Evolutionary conservation across 129 eudicot genomes (phyloP), one percentile per base, ranked within the genome.

Genomic region (Flaveria linearis): DNA sequence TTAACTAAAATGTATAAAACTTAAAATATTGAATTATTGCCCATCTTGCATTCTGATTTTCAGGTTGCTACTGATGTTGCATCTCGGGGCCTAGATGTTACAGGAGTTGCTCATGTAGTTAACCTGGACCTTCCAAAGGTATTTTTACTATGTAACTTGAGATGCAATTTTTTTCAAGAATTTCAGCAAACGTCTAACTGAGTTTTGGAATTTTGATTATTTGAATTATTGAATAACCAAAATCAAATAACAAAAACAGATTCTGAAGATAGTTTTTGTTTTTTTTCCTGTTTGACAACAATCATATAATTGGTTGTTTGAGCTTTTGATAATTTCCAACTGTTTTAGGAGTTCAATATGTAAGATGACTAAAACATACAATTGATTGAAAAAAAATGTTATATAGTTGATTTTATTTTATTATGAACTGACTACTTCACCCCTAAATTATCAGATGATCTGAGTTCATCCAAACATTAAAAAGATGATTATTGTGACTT

Each of bases 11-110:
- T 28, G 2, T 62, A 5, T 63, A 8, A 30, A 6, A 63, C 53
- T 82, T 91, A 3, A 42, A 68, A 43, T 17, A 18, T 52, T 68
- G 97, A 49, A 0, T 2, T 39, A 7, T 30, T 39, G 3, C 41
- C 9, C 7, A 6, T 67, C 25, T 57, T 78, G 25, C 53, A 25
- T 45, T 74, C 25, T 18, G n/a, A 68, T 78, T 66, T 82, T 82
- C 89, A 91, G 97, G 97, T 91, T 79, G 97, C 97, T 23, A 91
- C 97, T 16, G 97, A 91, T 76, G 93, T 91, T 83, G 97, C 97
- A 73, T 91, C 97, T 62, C 89, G 97, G 36, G 97, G 97, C 64
- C 84, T 91, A 71, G 97, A 91, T 78, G 94, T 91, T 39, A 88
- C 91, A 28, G 94, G 97, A 33, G 97, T 91, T 57, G 91, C 97